Evolutionary conservation across 2,329 filamentous ascomycete genomes (phyloP), one percentile per base, ranked within the genome.

Genomic region (Shiraia sp.): DNA sequence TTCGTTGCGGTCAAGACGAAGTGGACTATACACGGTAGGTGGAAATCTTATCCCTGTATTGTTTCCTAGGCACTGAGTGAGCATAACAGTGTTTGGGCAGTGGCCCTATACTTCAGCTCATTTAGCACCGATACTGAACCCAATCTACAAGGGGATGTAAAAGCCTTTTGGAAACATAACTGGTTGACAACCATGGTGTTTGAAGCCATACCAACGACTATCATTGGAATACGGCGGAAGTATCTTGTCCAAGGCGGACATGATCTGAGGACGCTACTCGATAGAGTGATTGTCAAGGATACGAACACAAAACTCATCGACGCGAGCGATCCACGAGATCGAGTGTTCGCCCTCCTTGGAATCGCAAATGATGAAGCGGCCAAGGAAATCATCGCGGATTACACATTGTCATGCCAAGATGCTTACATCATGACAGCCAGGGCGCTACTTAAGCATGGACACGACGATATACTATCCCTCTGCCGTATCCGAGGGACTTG

Each of bases 261-360:
- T 26, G 16, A 32, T 34, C 35, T 48, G 6, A 31, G 24, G 12
- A 34, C 16, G 6, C 31, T 51, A 8, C 45, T 51, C n/a, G 10
- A 42, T 15, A 31, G 16, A 26, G 25, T 31, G 17, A 45, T 40
- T 25, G 34, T 40, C 7, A 23, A 37, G n/a, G 37, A 48, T 13
- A 28, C 36, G 10, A 19, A 25, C 2, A 5, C 17, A 10, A 7
- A 23, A 12, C 12, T 32, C 10, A 44, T 47, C 6, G 36, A 23
- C 6, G 46, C 46, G 10, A 51, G 47, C 2, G 37, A 47, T 27
- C 43, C 47, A 1, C 27, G 38, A 23, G 50, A 53, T 27, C 30
- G 50, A 6, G 47, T 53, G n/a, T 53, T 43, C 17, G 47, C 43
- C 10, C 22, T 53, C 13, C 23, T 53, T 3, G 50, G 47, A 5